Evolutionary conservation across 345 rosid genomes (phyloP), one percentile per base, ranked within the genome.

Genomic region (Lumnitzera racemosa): DNA sequence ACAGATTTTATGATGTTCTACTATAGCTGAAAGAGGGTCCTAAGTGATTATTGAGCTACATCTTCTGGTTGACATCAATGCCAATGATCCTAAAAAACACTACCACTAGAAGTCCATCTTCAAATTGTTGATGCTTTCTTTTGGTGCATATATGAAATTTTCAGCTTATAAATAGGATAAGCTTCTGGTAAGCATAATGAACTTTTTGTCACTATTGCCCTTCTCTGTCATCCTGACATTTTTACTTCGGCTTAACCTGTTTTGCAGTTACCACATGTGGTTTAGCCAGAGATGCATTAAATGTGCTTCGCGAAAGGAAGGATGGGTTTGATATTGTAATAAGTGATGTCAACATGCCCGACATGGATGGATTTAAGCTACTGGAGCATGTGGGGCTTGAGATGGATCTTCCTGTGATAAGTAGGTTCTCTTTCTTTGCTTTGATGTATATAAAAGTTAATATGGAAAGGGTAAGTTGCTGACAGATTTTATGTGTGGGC

Each of bases 281-380:
- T 36, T 78, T 92, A 62, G 98, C 98, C 58, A 86, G 91, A 78
- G 95, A 89, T 43, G 97, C 98, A 53, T 64, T 92, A 62, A 73
- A 50, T 72, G 60, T 87, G 64, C 95, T 87, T 13, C 91, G 96
- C 0, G 95, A 89, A 62, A 84, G 83, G 76, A 89, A 92, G 70
- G 96, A 86, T 49, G 88, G 90, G n/a, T 92, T 75, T 62, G 98
- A 87, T 68, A 94, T 89, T 43, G 98, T 92, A 36, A 86, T 94
- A 62, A 92, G 97, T 56, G 98, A 89, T 61, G 97, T 92, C 13
- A 87, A 89, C 83, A 92, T 92, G 98, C 98, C 98, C n/a, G 98
- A 92, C 78, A 92, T 92, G 98, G 97, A 94, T 51, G 99, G 99
- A 3, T 94, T 94, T 65, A 94, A 85, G 60, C 99, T 94, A 61